Evolutionary conservation across 2,329 filamentous ascomycete genomes (phyloP).

Genomic region (Lasiodiplodia gonubiensis): DNA sequence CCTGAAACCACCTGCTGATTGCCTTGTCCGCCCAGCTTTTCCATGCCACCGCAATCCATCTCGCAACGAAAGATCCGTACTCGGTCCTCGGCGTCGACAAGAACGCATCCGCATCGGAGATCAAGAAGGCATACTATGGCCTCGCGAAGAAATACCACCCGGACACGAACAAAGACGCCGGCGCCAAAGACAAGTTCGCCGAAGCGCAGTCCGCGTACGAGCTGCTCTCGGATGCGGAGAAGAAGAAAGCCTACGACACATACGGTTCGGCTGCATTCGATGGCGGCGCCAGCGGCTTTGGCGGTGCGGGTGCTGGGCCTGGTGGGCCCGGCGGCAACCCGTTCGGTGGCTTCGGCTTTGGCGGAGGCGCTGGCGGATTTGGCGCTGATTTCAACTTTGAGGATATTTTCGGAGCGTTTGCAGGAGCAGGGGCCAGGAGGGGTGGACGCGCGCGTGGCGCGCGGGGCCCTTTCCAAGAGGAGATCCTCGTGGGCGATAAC

Average conservation of each 20-base stretch:
- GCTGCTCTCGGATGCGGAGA: constrained; percentile 87
- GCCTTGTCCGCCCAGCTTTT: constrained; percentile 38
- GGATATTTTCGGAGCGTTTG: constrained; percentile 89
- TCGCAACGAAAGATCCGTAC: constrained; percentile 77
- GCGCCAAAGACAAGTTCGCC: constrained; percentile 92
- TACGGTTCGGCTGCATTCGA: constrained; percentile 82
- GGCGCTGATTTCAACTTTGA: constrained; percentile 91
- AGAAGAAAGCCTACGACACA: constrained; percentile 89
- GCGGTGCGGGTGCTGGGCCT: constrained; percentile 73
- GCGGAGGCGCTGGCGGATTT: constrained; percentile 65
- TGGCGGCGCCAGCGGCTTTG: constrained; percentile 59
- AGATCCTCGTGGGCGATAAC: constrained; percentile 88
- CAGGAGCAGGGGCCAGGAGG: constrained; percentile 57
- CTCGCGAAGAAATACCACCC: constrained; percentile 97
- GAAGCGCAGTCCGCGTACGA: constrained; percentile 96
- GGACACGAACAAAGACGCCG: constrained; percentile 93
- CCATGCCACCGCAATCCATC: constrained; percentile 60
- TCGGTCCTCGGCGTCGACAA: constrained; percentile 83
- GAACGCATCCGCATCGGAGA: constrained; percentile 79
- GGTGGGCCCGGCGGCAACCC: constrained; percentile 68
- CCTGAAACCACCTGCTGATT: not conserved
- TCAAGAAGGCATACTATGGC: constrained; percentile 98
- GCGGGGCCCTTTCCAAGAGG: constrained; percentile 76
- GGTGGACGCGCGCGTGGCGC: constrained; percentile 56
- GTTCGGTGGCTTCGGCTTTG: constrained; percentile 59